phyloP scores from a whole-genome alignment of 164 flowering plant species.

The Vitis labrusca region DNA sequence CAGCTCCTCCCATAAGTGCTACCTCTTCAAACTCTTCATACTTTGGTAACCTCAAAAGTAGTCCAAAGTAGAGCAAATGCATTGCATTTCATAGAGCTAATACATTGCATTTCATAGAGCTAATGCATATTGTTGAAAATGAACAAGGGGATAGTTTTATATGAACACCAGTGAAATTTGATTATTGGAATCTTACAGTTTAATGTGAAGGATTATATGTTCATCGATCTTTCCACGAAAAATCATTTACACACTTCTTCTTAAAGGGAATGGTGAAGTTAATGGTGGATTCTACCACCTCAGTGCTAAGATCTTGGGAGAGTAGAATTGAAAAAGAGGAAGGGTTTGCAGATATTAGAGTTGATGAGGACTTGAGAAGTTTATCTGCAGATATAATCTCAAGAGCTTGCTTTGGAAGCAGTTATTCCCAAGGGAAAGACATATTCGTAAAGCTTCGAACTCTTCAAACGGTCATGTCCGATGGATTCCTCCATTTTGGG shows the following conservation, averaged over 20 bases:
- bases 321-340: neutral
- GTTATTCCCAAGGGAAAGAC: conserved; percentile 16
- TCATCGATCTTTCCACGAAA: too few relatives aligned
- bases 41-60: too few relatives aligned
- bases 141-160: too few relatives aligned
- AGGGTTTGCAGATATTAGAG: neutral
- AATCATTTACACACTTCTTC: too few relatives aligned
- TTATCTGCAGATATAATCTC: conserved; percentile 24
- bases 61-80: too few relatives aligned
- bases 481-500: neutral
- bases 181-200: too few relatives aligned
- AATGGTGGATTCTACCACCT: conserved; percentile 10
- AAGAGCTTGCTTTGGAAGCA: conserved; percentile 22
- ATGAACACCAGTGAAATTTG: too few relatives aligned
- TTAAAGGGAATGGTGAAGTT: conserved; percentile 7
- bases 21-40: too few relatives aligned
- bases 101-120: neutral
- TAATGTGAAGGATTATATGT: too few relatives aligned
- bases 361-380: conserved; percentile 16
- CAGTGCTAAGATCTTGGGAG: conserved; percentile 9
- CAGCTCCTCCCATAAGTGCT: neutral
- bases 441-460: conserved; percentile 8
- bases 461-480: conserved; percentile 7
- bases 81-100: too few relatives aligned
- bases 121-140: neutral